Base-by-base conservation (phyloP, 768 basidiomycete species). In the Amanita polypyramis region DNA sequence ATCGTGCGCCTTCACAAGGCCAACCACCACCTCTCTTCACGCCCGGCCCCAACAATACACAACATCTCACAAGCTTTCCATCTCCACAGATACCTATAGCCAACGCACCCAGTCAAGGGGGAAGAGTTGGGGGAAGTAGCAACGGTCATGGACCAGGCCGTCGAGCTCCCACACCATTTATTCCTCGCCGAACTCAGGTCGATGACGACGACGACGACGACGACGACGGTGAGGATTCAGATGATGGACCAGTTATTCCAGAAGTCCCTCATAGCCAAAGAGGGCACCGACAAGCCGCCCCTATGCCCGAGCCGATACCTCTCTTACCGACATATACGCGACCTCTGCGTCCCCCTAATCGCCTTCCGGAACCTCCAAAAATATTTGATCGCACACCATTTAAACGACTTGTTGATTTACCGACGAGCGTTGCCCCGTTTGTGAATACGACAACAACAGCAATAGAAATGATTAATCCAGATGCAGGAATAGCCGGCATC, bases 311-410 rank as follows among this genome's bases (percentile, higher is more conserved):
- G n/a, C 66, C 68, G 2, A 54, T 66, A 40, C 58, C 57, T 35
- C 58, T 63, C 39, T 54, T 49, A 43, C 52, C 54, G 14, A 63
- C 57, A 0, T 66, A 55, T 51, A 64, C 65, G 11, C 66, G 63
- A 4, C 57, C 63, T 15, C 58, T 59, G 14, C 38, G 40, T 9
- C 52, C 55, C 19, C 45, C 51, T 1, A 83, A 88, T 57, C 83
- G 82, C 4, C 75, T 87, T 7, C 85, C 85, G 0, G 50, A 58
- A 2, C 82, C 77, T 0, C 85, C 85, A 0, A 62, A 63, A 25
- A 77, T 85, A 56, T 82, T 80, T 60, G 69, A 74, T 10, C 62
- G 63, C 21, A 68, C 79, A 0, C 80, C 80, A 0, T 83, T 83
- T 58, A 72, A 73, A 44, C 61, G 65, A 0, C 60, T 85, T 0